A percentile compares a stretch with the other conserved stretches of the same genome.
phyloP scores from a whole-genome alignment of 148 eudicot genomes.

The Amaranthus cruentus region DNA sequence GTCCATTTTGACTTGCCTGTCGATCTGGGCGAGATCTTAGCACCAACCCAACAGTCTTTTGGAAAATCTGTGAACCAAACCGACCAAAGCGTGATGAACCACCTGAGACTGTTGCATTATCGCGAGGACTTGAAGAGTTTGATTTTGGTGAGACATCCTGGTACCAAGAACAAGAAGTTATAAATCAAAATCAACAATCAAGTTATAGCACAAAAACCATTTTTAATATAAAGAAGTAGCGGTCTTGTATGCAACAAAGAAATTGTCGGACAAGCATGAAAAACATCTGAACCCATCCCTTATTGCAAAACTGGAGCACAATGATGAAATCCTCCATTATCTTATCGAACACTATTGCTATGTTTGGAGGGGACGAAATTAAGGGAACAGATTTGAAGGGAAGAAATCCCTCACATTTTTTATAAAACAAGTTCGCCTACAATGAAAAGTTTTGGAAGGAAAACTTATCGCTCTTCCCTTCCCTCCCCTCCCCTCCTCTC shows the following conservation, averaged over 20 bases:
- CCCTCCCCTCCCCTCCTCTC: no score
- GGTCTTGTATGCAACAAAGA: not conserved
- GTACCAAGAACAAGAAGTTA: not conserved
- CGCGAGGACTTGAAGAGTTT: conserved; percentile 35
- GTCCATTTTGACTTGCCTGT: conserved; percentile 43
- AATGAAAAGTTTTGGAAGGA: no score
- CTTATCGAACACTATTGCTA: no score
- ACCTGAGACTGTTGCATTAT: conserved; percentile 35
- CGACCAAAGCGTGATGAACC: conserved; percentile 63
- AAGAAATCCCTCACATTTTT: no score
- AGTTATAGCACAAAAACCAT: not conserved
- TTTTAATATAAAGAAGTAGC: not conserved
- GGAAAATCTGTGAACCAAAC: conserved; percentile 72
- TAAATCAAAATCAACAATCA: not conserved
- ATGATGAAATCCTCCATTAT: not conserved
- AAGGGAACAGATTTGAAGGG: no score
- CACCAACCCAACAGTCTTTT: conserved; percentile 77
- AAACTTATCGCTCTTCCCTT: no score
- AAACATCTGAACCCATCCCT: not conserved
- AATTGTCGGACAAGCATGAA: not conserved
- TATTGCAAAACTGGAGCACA: not conserved
- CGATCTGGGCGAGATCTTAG: conserved; percentile 56
- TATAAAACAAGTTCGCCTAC: no score
- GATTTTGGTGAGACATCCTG: conserved; percentile 51
- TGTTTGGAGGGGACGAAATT: no score